Base-by-base conservation (phyloP, 805 yeast species). In the Candida palmyrensis region DNA sequence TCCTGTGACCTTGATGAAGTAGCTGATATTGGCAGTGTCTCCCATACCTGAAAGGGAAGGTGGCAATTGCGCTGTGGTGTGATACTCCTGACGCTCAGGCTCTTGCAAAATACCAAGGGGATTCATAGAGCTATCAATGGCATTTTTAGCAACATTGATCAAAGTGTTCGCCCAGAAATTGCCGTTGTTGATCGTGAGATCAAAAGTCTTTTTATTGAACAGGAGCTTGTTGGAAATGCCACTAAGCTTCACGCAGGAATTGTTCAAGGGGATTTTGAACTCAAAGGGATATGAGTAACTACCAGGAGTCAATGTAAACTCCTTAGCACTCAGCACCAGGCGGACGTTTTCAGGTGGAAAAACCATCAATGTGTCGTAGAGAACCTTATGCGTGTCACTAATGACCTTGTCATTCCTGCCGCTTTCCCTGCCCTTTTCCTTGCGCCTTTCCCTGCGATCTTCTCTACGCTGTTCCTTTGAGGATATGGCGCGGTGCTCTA, bases 1-100 rank as follows among this genome's bases (percentile, higher is more conserved):
- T 26, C 78, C 77, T 1, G 84, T 78, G 7, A 67, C 82, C 51
- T 79, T 78, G 35, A 79, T 63, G 46, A 69, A 78, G 48, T 79
- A 79, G 36, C 65, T 59, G 31, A 76, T 53, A 8, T 51, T 47
- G 6, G 72, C 75, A 46, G 47, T 49, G 23, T 10, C 57, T 59
- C 15, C 49, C 62, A 23, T 14, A 18, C 27, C 34, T 11, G 28
- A 31, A 16, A 18, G 48, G 2, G 65, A 53, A 1, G 67, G 67
- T 1, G 67, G 67, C 15, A 61, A 45, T 33, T 52, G 63, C 3
- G 44, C 21, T 6, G 53, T 41, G 4, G 48, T 41, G 35, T 59
- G 66, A 37, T 59, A 57, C 19, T 26, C 29, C 14, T 30, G 38
- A 2, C 33, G 41, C 10, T 24, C 21, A 18, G 17, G 24, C 14